phyloP scores from a whole-genome alignment of 768 basidiomycete genomes.

The Lactarius sp. region DNA sequence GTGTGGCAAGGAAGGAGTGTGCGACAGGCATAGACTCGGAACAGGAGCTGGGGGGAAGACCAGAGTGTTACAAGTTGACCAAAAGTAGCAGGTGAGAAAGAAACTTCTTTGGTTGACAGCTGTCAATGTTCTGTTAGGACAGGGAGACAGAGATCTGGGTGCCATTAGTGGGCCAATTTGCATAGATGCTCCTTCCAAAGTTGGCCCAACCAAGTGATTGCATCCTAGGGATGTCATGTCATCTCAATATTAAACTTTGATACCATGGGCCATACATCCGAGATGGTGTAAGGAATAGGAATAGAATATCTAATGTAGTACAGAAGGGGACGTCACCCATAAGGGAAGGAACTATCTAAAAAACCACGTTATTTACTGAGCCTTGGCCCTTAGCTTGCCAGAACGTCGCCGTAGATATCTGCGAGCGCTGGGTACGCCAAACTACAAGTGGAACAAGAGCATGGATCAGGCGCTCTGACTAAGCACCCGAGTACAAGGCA shows the following conservation, averaged over 20 bases:
- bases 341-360: background rate
- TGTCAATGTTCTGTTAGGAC: constrained; percentile 6
- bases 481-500: constrained; percentile 7
- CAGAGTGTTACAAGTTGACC: background rate
- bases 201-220: background rate
- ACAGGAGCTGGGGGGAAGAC: background rate
- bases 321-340: background rate
- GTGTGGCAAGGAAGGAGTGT: background rate
- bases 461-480: constrained; percentile 9
- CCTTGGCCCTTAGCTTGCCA: constrained; percentile 18
- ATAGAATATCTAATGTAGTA: background rate
- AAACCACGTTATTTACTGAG: constrained; percentile 11
- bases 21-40: background rate
- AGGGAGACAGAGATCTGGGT: background rate
- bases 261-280: background rate
- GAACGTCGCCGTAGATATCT: constrained; percentile 19
- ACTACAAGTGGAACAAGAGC: constrained; percentile 23
- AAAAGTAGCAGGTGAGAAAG: constrained; percentile 12
- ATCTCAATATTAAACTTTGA: constrained; percentile 3
- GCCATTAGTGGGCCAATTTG: constrained; percentile 7
- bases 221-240: background rate
- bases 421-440: constrained; percentile 26
- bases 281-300: constrained; percentile 1
- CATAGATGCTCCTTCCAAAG: constrained; percentile 3
- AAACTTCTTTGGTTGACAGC: constrained; percentile 9